These are phyloP conservation scores for Alternaria infectoria DNA, from an alignment of 2,329 filamentous ascomycete species.

Conservation along the genomic window DNA sequence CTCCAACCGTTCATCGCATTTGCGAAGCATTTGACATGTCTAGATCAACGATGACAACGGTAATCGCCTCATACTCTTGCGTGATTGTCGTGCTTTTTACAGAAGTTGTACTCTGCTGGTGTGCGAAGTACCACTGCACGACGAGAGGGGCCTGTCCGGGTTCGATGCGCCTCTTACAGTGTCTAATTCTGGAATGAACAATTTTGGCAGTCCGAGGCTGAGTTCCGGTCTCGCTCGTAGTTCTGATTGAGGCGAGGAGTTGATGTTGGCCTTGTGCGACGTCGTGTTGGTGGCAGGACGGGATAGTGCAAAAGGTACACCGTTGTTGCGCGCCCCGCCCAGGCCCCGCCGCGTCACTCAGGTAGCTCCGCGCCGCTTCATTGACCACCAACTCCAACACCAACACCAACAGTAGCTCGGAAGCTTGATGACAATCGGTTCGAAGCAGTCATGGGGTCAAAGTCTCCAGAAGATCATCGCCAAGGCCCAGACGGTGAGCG, in stretches of 20 bases:
- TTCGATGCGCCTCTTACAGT: background rate
- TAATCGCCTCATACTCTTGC: background rate
- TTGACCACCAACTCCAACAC: background rate
- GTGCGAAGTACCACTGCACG: background rate
- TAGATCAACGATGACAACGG: background rate
- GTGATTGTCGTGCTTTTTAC: background rate
- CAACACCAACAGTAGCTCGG: background rate
- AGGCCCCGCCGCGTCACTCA: background rate
- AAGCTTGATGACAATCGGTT: slow-evolving; percentile 1
- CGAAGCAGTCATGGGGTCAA: slow-evolving; percentile 44
- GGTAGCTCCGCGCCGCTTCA: background rate
- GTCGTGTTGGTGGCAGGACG: background rate
- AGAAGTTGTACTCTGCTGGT: background rate
- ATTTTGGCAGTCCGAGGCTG: background rate
- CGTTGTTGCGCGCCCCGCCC: background rate
- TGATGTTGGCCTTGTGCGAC: background rate
- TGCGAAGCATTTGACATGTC: background rate
- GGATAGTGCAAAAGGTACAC: background rate
- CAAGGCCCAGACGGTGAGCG: slow-evolving; percentile 40
- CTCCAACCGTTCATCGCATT: background rate
- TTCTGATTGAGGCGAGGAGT: background rate
- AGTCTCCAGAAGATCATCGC: slow-evolving; percentile 47
- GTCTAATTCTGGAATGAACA: background rate
- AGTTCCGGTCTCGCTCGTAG: background rate
- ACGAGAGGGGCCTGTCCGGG: background rate